Percentiles rank a stretch among this genome's conserved stretches.
phyloP scores from a whole-genome alignment of 305 asterid genomes.

The Fraxinus sp. region DNA sequence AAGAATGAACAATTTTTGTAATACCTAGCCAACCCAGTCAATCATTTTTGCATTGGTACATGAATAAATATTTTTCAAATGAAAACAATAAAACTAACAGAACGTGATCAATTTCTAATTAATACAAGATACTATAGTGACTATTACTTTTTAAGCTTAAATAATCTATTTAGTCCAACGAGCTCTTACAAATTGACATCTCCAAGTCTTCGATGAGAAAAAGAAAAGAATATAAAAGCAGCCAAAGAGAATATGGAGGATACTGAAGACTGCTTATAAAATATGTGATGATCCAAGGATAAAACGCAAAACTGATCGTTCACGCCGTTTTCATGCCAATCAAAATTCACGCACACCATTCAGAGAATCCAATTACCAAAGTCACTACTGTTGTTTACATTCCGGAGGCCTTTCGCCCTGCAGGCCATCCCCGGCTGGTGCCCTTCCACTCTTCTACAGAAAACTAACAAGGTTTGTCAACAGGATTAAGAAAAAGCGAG shows the following conservation, averaged over 20 bases:
- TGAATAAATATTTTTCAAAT: not conserved
- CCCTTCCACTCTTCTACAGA: constrained; percentile 55
- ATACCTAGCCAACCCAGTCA: not conserved
- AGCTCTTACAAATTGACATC: not conserved
- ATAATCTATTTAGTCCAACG: not conserved
- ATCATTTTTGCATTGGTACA: not conserved
- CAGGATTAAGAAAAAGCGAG: not conserved
- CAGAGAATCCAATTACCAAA: not conserved
- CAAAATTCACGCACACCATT: not conserved
- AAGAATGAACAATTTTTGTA: not conserved
- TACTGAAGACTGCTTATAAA: constrained; percentile 4
- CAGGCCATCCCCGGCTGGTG: constrained; percentile 47
- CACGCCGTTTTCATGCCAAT: constrained; percentile 4
- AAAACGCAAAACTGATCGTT: constrained; percentile 1
- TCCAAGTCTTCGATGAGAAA: not conserved
- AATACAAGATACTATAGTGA: not conserved
- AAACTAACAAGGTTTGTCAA: constrained; percentile 4
- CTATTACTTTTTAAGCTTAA: not conserved
- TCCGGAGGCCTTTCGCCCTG: constrained; percentile 84
- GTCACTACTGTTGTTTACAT: constrained; percentile 71
- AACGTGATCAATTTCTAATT: not conserved
- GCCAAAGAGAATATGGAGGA: constrained; percentile 15
- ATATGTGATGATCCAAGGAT: constrained; percentile 3
- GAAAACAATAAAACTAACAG: not conserved
- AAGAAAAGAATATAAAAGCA: not conserved